Conservation (phyloP, 2,329 filamentous ascomycete genomes). For the Triangularia verruculosa region DNA sequence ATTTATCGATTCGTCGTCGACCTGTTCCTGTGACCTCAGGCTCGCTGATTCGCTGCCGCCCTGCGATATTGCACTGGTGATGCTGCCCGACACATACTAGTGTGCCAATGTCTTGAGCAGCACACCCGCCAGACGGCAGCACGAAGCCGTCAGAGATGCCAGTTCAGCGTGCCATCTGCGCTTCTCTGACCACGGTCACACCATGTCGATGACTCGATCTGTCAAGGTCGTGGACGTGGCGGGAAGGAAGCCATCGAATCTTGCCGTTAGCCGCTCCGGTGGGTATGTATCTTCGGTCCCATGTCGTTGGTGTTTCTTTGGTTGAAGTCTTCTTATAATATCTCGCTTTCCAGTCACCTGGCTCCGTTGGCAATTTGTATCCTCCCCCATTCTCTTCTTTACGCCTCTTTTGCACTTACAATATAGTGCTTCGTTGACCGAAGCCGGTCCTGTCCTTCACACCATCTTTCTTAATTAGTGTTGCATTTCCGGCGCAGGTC, state of each 20-base stretch:
- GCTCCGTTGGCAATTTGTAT: conserved; percentile 28
- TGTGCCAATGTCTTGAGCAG: conserved; percentile 14
- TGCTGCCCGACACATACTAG: conserved; percentile 23
- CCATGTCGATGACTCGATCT: conserved; percentile 11
- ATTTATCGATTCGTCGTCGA: conserved; percentile 22
- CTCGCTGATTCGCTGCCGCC: conserved; percentile 25
- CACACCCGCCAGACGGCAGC: conserved; percentile 17
- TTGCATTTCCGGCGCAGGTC: conserved; percentile 33
- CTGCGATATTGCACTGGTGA: conserved; percentile 14
- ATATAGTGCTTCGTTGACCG: conserved; percentile 44
- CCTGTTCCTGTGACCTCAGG: conserved; percentile 9
- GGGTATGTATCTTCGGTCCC: conserved; percentile 16
- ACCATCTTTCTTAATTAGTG: conserved; percentile 31
- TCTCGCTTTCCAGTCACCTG: conserved; percentile 24
- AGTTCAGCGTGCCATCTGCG: conserved; percentile 17
- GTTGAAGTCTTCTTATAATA: conserved; percentile 23
- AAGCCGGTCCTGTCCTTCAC: conserved; percentile 42
- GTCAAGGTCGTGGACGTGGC: conserved; percentile 10
- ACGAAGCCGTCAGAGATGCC: conserved; percentile 6
- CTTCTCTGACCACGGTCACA: conserved; percentile 23
- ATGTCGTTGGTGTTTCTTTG: conserved; percentile 9
- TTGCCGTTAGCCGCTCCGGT: conserved; percentile 26
- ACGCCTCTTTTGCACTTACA: conserved; percentile 32
- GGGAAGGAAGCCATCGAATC: conserved; percentile 14
- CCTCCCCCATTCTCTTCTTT: conserved; percentile 32